A percentile compares a stretch with the other conserved stretches of the same genome.
Conservation (phyloP, 208 protist species). For the Acanthamoeba royreba region DNA sequence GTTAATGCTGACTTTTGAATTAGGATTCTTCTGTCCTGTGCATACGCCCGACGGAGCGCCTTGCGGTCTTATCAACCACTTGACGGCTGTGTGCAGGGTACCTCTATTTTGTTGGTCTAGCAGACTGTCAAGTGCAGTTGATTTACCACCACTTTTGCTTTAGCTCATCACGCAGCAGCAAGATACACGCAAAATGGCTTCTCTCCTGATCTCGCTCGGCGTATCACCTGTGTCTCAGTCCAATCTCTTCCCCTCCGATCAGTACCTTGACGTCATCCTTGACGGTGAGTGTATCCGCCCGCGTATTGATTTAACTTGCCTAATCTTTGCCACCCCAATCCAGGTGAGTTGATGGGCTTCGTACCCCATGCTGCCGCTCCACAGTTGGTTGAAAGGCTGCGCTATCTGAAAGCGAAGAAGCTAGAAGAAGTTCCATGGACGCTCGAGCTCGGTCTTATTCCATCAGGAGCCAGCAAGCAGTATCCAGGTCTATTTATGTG, state of each 20-base stretch:
- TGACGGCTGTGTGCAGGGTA: conserved; percentile 73
- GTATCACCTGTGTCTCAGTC: background rate
- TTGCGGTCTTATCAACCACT: conserved; percentile 99
- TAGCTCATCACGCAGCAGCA: background rate
- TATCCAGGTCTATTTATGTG: conserved; percentile 86
- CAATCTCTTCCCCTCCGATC: background rate
- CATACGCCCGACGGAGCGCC: conserved; percentile 99
- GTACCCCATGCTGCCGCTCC: conserved; percentile 13
- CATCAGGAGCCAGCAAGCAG: background rate
- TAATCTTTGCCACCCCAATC: background rate
- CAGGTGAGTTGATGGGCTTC: conserved; percentile 41
- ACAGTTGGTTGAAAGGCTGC: conserved; percentile 47
- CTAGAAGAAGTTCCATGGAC: conserved; percentile 35
- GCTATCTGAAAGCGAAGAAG: conserved; percentile 52
- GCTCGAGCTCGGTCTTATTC: conserved; percentile 57
- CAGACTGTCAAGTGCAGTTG: too few relatives aligned
- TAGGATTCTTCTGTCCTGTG: conserved; percentile 99
- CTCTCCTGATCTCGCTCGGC: background rate
- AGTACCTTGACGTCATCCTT: conserved; percentile 81
- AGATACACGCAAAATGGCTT: background rate
- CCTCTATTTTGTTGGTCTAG: background rate
- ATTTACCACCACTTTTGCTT: background rate
- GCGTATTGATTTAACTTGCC: background rate
- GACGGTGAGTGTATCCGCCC: conserved; percentile 85
- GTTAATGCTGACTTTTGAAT: background rate